Base-by-base conservation (phyloP, 2,329 filamentous ascomycete species). In the Cercospora citrullina region DNA sequence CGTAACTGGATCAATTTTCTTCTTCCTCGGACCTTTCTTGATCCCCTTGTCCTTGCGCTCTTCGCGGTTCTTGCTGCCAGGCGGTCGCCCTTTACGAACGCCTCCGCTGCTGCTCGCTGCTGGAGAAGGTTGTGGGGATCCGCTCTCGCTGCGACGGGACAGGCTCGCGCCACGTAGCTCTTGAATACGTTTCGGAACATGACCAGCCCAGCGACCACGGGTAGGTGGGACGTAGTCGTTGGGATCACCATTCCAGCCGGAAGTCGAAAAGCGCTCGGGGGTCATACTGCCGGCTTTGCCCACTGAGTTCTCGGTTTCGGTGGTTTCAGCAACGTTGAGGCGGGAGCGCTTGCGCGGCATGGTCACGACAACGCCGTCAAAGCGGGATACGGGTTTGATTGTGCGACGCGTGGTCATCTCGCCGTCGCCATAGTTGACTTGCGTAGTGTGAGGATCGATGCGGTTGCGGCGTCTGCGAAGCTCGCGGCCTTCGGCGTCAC, bases 31-130 rank as follows among this genome's bases (percentile, higher is more conserved):
- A 2, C 83, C 83, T 67, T 84, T 85, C 69, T 84, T 83, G 65
- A 84, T 79, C 2, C 83, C 82, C 33, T 80, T 82, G 68, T 84
- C 83, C 61, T 80, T 81, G 21, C 83, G 77, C 66, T 80, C 77
- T 28, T 79, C 78, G 30, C 79, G 73, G 57, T 84, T 84, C 74
- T 84, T 84, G 68, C 82, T 84, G 0, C 83, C 83, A 3, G 81
- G 81, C 31, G 79, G 79, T 30, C 79, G 70, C 30, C 79, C 79
- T 69, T 79, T 79, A 39, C 76, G 75, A 36, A 68, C 67, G 12
- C n/a, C 39, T 48, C 59, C 30, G 28, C 58, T 18, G 66, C 65
- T 31, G 59, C 65, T 28, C 18, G 71, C 57, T 48, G 59, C 21
- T 26, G 39, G 26, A 8, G 62, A 55, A 39, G 70, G 63, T 30